phyloP scores from a whole-genome alignment of 225 moss, liverwort and hornwort genomes.

The Pseudoscleropodium purum region DNA sequence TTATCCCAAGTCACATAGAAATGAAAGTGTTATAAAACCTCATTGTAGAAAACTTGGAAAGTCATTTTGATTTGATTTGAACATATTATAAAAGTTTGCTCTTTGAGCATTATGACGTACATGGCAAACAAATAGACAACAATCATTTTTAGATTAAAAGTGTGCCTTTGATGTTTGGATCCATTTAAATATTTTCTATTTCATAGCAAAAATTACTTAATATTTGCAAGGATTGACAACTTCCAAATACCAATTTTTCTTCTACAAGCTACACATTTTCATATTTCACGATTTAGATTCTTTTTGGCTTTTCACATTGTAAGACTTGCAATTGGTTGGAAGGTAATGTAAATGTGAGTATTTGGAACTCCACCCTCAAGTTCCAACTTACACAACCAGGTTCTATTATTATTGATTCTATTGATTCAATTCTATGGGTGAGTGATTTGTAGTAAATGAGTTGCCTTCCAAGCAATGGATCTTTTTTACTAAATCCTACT shows the following conservation, averaged over 20 bases:
- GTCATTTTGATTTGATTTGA: neutral
- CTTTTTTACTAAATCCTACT: no score
- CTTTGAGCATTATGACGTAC: neutral
- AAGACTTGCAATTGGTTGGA: neutral
- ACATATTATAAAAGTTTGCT: neutral
- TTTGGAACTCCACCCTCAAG: no score
- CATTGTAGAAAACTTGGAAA: rapidly evolving
- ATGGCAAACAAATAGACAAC: neutral
- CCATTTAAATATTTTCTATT: rapidly evolving
- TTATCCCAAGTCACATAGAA: neutral
- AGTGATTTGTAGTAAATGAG: no score
- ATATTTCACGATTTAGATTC: neutral
- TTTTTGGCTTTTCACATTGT: neutral
- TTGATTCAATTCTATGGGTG: no score
- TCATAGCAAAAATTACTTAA: neutral
- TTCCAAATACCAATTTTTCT: neutral
- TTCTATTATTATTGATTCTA: no score
- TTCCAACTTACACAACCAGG: no score
- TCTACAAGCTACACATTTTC: neutral
- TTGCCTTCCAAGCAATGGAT: no score
- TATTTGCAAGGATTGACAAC: neutral
- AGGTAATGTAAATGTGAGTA: no score
- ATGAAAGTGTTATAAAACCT: neutral
- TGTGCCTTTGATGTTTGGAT: neutral
- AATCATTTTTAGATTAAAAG: neutral